Conservation (phyloP, 306 rosid species). For the Mimosa pudica region DNA sequence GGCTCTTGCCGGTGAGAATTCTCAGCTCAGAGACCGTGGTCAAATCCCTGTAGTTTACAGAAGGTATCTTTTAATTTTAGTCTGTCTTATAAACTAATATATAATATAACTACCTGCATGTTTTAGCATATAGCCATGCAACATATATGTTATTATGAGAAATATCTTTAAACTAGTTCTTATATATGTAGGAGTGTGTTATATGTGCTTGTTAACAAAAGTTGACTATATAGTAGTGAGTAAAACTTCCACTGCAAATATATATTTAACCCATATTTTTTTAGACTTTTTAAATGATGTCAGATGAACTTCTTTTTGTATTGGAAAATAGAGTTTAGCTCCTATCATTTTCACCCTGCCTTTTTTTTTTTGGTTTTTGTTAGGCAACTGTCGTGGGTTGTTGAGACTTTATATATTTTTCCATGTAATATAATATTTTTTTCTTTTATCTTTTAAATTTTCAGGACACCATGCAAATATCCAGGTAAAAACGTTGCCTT, state of each 20-base stretch:
- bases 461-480: slow-evolving; percentile 80
- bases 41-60: slow-evolving; percentile 71
- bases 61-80: slow-evolving; percentile 43
- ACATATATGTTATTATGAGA: too few species aligned
- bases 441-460: neutral
- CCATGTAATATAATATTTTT: neutral
- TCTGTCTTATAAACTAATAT: too few species aligned
- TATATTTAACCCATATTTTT: neutral
- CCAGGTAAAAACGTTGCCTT: slow-evolving; percentile 77
- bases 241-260: too few species aligned
- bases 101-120: too few species aligned
- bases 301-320: neutral
- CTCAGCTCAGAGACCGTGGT: slow-evolving; percentile 77
- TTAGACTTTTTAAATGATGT: neutral
- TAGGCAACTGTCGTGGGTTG: neutral
- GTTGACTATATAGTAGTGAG: too few species aligned
- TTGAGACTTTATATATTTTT: neutral
- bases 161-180: too few species aligned
- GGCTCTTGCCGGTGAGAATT: slow-evolving; percentile 69
- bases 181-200: too few species aligned
- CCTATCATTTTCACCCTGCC: neutral
- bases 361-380: slow-evolving; percentile 24
- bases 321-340: slow-evolving; percentile 22
- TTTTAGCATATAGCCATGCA: too few species aligned
- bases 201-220: too few species aligned